Evolutionary conservation across 306 rosid species (phyloP).

Genomic region (Lathyrus oleraceus): DNA sequence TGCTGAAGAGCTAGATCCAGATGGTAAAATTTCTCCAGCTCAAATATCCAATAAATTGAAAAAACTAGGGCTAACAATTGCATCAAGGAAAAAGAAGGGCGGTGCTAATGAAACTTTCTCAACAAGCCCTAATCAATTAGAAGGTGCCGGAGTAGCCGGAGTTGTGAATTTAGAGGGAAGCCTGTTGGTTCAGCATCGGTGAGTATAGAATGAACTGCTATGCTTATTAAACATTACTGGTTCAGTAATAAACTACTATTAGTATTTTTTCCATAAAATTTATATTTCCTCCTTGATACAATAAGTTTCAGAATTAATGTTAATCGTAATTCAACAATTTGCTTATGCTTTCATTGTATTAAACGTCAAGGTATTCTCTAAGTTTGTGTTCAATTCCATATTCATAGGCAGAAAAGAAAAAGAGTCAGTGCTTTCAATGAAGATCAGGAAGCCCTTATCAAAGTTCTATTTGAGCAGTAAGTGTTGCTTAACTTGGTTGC

Average conservation of each 20-base stretch:
- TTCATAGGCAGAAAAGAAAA: conserved; percentile 63
- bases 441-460: conserved; percentile 72
- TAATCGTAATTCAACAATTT: conserved; percentile 5
- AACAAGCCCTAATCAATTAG: conserved; percentile 43
- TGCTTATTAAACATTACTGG: conserved; percentile 31
- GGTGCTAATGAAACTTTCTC: conserved; percentile 35
- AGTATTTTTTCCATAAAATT: neutral
- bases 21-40: conserved; percentile 64
- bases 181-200: conserved; percentile 50
- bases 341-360: neutral
- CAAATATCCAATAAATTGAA: conserved; percentile 72
- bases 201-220: conserved; percentile 41
- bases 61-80: conserved; percentile 61
- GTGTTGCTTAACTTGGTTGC: conserved; percentile 46
- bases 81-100: conserved; percentile 50
- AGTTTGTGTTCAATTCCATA: conserved; percentile 22
- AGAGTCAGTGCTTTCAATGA: conserved; percentile 66
- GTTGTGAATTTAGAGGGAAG: conserved; percentile 38
- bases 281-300: conserved; percentile 4
- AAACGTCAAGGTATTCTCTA: conserved; percentile 8
- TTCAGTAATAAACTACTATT: too few species aligned
- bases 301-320: conserved; percentile 9
- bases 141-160: conserved; percentile 38
- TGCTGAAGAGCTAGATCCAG: conserved; percentile 71
- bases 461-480: conserved; percentile 79